Percentiles rank a stretch among this genome's conserved stretches.
phyloP scores from a whole-genome alignment of 2,329 filamentous ascomycete genomes.

The Cercospora sp. region DNA sequence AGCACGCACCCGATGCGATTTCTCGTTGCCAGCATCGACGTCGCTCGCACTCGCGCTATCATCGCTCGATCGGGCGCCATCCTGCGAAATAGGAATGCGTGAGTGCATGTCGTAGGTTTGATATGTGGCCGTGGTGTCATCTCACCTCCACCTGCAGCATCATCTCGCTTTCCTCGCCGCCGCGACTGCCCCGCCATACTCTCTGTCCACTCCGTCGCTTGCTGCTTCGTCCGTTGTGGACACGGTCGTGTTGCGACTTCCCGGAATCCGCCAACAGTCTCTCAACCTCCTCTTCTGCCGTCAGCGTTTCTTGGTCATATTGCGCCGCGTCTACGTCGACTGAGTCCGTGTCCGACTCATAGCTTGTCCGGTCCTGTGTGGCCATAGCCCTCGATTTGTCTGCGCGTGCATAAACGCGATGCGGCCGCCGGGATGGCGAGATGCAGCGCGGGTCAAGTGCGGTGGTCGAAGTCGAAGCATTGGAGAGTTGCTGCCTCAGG shows the following conservation, averaged over 20 bases:
- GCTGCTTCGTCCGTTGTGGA: slow-evolving; percentile 13
- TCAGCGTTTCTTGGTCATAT: slow-evolving; percentile 44
- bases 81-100: slow-evolving; percentile 37
- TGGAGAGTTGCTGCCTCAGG: neutral
- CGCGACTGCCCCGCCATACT: slow-evolving; percentile 52
- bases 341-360: slow-evolving; percentile 13
- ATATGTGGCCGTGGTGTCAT: neutral
- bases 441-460: neutral
- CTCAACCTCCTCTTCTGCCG: slow-evolving; percentile 51
- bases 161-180: slow-evolving; percentile 67
- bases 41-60: slow-evolving; percentile 42
- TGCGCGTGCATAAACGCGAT: neutral
- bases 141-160: slow-evolving; percentile 80
- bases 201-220: slow-evolving; percentile 31
- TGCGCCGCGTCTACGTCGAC: slow-evolving; percentile 8
- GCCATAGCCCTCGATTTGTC: neutral
- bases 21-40: slow-evolving; percentile 52
- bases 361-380: neutral
- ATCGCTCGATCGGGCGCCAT: slow-evolving; percentile 55
- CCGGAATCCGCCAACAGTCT: slow-evolving; percentile 40
- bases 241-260: slow-evolving; percentile 19
- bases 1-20: slow-evolving; percentile 27
- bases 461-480: neutral
- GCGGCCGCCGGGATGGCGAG: neutral
- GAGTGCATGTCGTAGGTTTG: neutral